Base-by-base conservation (phyloP, 805 yeast species). In the Starmerella apicola region DNA sequence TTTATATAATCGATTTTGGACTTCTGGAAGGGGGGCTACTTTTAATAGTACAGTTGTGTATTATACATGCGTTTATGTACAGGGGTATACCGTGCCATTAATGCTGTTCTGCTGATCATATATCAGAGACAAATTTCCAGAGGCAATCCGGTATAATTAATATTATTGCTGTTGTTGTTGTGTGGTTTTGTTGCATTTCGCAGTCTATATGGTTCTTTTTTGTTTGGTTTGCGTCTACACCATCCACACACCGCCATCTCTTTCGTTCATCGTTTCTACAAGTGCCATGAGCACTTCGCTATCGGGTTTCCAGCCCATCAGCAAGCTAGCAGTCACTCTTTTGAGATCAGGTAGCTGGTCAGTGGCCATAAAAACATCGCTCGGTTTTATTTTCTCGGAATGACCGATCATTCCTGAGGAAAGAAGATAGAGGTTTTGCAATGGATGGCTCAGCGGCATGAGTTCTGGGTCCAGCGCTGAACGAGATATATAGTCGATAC, bases 281-380 rank as follows among this genome's bases (percentile, higher is more conserved):
- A 86, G 63, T 45, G 77, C 82, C 20, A 63, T 64, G 24, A 79
- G 73, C 42, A 74, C 76, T 32, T 70, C 74, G 49, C 76, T 67
- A 20, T 66, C 63, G 38, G 62, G 57, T 36, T 54, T 57, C 98
- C 98, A 91, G 7, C 95, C 95, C 27, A 91, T 61, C 56, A 78
- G 76, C 15, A 79, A 72, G 18, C 91, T 78, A 32, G 85, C 68
- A 32, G 78, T 65, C 2, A 91, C 64, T 36, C 70, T 70, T 45
- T 68, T 67, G 54, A 91, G 64, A 29, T 64, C 48, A 0, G 94
- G 94, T 15, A 91, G 59, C 50, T 94, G 64, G 8, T 74, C 77
- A 44, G 86, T 95, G 0, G 96, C 95, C 34, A 85, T 69, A 0
- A 91, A 81, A 42, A 91, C 64, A 57, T 88, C 96, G 50, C 83